Conservation (phyloP, 805 yeast species). For the Candida maltosa region DNA sequence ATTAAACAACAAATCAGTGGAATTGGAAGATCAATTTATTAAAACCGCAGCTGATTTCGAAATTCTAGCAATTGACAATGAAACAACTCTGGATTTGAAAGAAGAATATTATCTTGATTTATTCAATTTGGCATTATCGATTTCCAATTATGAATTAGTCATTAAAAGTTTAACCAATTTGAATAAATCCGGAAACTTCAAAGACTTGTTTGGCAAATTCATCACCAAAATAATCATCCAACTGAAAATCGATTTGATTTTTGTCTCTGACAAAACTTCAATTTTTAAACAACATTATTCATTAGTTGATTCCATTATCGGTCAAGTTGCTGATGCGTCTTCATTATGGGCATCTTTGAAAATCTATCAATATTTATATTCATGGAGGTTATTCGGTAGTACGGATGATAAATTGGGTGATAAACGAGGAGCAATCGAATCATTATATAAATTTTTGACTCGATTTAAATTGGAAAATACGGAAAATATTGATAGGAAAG, state of each 20-base stretch:
- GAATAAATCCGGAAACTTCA: conserved; percentile 11
- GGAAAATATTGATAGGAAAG: conserved; percentile 16
- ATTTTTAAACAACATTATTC: conserved; percentile 23
- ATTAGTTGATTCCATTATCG: conserved; percentile 30
- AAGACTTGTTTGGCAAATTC: conserved; percentile 17
- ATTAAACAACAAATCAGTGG: neutral
- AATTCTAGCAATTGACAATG: conserved; percentile 19
- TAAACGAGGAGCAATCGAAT: conserved; percentile 37
- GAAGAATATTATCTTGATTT: conserved; percentile 17
- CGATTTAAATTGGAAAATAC: conserved; percentile 27
- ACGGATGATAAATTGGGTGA: conserved; percentile 18
- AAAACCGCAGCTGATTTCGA: conserved; percentile 23
- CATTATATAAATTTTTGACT: conserved; percentile 34
- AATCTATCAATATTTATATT: conserved; percentile 35
- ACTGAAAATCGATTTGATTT: conserved; percentile 19
- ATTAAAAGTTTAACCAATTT: conserved; percentile 17
- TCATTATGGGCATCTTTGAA: conserved; percentile 26
- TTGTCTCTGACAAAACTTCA: conserved; percentile 14
- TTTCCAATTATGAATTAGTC: conserved; percentile 17
- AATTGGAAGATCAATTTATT: conserved; percentile 9
- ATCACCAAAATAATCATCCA: conserved; percentile 22
- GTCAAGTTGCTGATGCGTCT: conserved; percentile 30
- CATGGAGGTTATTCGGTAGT: conserved; percentile 38
- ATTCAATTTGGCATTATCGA: conserved; percentile 22
- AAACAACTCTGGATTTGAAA: conserved; percentile 10